Base-by-base conservation (phyloP, 306 rosid genomes). In the Lathyrus tuberosus region DNA sequence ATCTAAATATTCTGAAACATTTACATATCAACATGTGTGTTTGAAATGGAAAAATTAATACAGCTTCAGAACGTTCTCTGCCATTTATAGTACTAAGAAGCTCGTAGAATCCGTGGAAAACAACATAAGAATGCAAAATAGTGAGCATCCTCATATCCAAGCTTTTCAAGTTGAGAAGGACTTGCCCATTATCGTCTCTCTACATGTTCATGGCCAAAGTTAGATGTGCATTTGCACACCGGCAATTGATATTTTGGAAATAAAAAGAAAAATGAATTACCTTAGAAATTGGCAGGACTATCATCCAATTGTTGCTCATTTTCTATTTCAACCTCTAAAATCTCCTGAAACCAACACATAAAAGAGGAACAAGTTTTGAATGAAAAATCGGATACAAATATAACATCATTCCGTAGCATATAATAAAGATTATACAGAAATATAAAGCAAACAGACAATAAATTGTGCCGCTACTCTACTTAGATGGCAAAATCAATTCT, bases 271-370 rank as follows among this genome's bases (percentile, higher is more conserved):
- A 33, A 7, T 33, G 1, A 33, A 6, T 35, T 35, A 75, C 52
- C 82, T 84, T 79, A 90, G 73, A 90, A 94, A 83, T 78, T 94
- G 61, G 71, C 89, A 13, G 97, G 97, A 65, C 97, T 90, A 16
- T 94, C 98, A 74, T 94, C 98, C 89, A 94, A 75, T 83, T 94
- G 98, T 78, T 86, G 87, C 87, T 90, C 92, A 35, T 90, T 86
- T 86, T 94, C 96, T 62, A 94, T 80, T 37, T 88, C 97, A 38
- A 94, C 97, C 86, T 94, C 98, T 75, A 94, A 78, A 67, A 94
- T 90, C 85, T 94, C 98, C 98, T 88, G 86, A 57, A 48, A 70
- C 28, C 28, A 51, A 69, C 48, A 8, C 18, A 60, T 43, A 38
- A 72, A 53, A 18, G 30, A 8, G 5, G 2, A 44, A 60, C 54